Evolutionary conservation across 176 grass and related monocot species (phyloP), one percentile per base, ranked within the genome.

Genomic region (Ananas comosus): DNA sequence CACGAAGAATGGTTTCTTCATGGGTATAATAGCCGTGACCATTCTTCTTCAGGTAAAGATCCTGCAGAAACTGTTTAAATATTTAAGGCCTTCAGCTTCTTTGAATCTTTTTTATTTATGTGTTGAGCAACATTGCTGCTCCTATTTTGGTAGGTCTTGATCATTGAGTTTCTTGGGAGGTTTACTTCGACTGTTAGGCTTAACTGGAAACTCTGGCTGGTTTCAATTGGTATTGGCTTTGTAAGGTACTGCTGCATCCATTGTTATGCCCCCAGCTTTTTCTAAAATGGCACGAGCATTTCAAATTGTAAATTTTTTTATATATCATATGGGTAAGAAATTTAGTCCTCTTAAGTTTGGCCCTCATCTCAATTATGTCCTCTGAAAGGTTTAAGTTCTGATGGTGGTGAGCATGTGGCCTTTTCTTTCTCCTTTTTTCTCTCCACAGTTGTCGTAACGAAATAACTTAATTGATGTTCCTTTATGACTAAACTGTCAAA

Each of bases 81-180:
- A 74, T 25, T 42, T 42, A 42, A 42, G 5, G 33, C 33, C 33
- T 42, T 42, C 0, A 42, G 33, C 33, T 42, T 42, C 33, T 42
- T 42, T 1, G 33, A 4, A 42, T 65, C 64, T 64, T 65, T 64
- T 11, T 48, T 49, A 67, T 50, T 2, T 29, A 13, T 70, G 64
- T 12, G 16, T 65, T 49, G 16, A 78, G 67, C 33, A 59, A 78
- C 58, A 57, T 61, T 57, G 51, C 59, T 79, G 63, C 5, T 23
- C 56, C 5, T 4, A 4, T 24, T 70, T 64, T 80, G 51, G 75
- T 74, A 96, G 92, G 75, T 91, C 76, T 65, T 96, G 66, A 96
- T 96, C 74, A 80, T 96, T 58, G 83, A 96, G 51, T 96, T 96
- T 72, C 85, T 96, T 72, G 92, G 92, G 29, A 91, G 91, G 74